Conservation (phyloP, 202 grass and related monocot species). For the Eragrostis tef region DNA sequence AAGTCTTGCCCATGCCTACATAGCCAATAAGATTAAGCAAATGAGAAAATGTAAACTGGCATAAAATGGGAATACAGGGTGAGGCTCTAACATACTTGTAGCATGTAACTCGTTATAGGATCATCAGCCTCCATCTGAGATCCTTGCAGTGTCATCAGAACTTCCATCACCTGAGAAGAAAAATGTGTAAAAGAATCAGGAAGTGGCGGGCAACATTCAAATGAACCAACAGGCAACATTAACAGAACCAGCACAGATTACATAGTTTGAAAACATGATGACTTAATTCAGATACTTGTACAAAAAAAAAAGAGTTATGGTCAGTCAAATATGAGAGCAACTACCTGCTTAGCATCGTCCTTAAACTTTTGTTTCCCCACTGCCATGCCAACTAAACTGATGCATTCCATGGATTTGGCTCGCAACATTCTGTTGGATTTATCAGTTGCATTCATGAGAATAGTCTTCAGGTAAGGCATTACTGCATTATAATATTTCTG, state of each 20-base stretch:
- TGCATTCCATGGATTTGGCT: conserved; percentile 93
- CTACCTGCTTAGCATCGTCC: conserved; percentile 77
- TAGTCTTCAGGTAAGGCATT: conserved; percentile 85
- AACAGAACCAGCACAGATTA: conserved; percentile 32
- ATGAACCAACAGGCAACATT: background rate
- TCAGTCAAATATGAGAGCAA: conserved; percentile 19
- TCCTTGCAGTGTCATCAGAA: conserved; percentile 82
- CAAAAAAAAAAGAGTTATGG: background rate
- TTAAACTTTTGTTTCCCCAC: conserved; percentile 91
- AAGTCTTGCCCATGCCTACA: conserved; percentile 74
- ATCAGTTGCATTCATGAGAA: conserved; percentile 81
- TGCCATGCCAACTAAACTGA: conserved; percentile 87
- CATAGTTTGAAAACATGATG: background rate
- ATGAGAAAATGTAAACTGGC: conserved; percentile 21
- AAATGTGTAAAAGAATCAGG: conserved; percentile 27
- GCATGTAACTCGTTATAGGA: conserved; percentile 79
- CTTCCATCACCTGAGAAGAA: conserved; percentile 74
- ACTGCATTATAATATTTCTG: conserved; percentile 86
- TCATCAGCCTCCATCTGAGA: conserved; percentile 88
- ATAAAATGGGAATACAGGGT: conserved; percentile 29
- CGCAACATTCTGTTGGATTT: conserved; percentile 85
- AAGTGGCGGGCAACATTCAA: conserved; percentile 1
- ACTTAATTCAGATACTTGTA: conserved; percentile 18
- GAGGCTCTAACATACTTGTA: conserved; percentile 58
- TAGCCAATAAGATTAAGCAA: conserved; percentile 33